Percentiles rank a stretch among this genome's conserved stretches.
phyloP scores from a whole-genome alignment of 192 early-diverging fungal genomes.

The Podila epicladia region DNA sequence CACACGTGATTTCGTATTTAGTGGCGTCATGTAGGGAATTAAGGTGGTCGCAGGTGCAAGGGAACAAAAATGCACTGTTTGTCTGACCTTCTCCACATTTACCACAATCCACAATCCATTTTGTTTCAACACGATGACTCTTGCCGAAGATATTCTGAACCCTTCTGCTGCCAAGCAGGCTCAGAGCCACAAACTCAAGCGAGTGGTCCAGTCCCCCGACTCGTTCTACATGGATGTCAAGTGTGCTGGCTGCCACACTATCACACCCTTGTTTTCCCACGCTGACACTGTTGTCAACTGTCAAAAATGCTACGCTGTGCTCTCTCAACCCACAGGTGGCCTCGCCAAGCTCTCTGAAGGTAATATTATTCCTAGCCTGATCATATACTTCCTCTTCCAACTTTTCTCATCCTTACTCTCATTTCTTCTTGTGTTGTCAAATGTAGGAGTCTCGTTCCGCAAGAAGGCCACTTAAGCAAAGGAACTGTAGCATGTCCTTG shows the following conservation, averaged over 20 bases:
- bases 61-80: too few relatives aligned
- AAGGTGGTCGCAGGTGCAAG: too few relatives aligned
- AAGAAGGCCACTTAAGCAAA: slow-evolving; percentile 76
- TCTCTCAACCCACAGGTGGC: slow-evolving; percentile 93
- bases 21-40: too few relatives aligned
- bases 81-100: too few relatives aligned
- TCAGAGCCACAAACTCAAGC: slow-evolving; percentile 72
- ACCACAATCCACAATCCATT: too few relatives aligned
- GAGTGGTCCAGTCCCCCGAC: slow-evolving; percentile 79
- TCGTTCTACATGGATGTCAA: slow-evolving; percentile 99
- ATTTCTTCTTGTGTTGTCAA: too few relatives aligned
- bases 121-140: slow-evolving; percentile 34
- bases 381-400: too few relatives aligned
- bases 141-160: slow-evolving; percentile 96
- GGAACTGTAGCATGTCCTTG: not conserved
- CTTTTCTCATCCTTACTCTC: not conserved
- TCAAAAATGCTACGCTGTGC: slow-evolving; percentile 82
- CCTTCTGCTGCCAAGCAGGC: slow-evolving; percentile 81
- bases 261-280: slow-evolving; percentile 93
- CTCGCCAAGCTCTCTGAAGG: slow-evolving; percentile 86
- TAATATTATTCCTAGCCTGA: not conserved
- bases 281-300: slow-evolving; percentile 91
- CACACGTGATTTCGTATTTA: too few relatives aligned
- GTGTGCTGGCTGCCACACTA: slow-evolving; percentile 87
- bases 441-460: slow-evolving; percentile 67